Conservation (phyloP, 352 stramenopile species). For the Pythium coloratum region DNA sequence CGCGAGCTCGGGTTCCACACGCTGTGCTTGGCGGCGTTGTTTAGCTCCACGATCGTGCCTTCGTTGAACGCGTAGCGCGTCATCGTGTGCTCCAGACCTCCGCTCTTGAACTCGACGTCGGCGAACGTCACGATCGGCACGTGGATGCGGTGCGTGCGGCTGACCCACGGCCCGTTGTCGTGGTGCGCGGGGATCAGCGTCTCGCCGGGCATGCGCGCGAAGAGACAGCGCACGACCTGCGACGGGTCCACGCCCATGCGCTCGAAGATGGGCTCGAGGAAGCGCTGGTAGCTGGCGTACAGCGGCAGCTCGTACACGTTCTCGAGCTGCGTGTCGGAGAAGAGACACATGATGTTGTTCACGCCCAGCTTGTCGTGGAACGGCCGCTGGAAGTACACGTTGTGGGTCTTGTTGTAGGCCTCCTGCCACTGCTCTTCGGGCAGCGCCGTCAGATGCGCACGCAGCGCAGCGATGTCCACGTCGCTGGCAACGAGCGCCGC, state of each 20-base stretch:
- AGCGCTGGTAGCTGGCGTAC: constrained; percentile 52
- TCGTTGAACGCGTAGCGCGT: constrained; percentile 86
- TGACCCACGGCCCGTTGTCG: constrained; percentile 94
- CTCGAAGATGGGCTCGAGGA: constrained; percentile 79
- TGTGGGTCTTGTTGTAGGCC: constrained; percentile 50
- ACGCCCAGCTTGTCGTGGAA: constrained; percentile 96
- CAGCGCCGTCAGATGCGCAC: constrained; percentile 37
- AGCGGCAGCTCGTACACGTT: constrained; percentile 91
- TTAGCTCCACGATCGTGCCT: constrained; percentile 95
- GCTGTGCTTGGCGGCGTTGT: constrained; percentile 95
- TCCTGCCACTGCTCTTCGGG: constrained; percentile 45
- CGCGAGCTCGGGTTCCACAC: constrained; percentile 85
- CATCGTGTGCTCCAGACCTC: constrained; percentile 53
- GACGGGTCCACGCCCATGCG: constrained; percentile 41
- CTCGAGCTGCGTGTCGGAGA: constrained; percentile 95
- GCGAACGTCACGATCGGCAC: constrained; percentile 89
- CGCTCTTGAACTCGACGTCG: constrained; percentile 60
- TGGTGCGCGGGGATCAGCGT: constrained; percentile 94
- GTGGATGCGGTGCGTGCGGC: constrained; percentile 92
- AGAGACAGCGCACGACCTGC: constrained; percentile 89
- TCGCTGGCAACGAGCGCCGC: constrained; percentile 39
- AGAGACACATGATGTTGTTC: constrained; percentile 94
- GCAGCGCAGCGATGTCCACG: constrained; percentile 43
- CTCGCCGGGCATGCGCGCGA: constrained; percentile 91
- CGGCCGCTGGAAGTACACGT: constrained; percentile 88